These are phyloP conservation scores for Primulina eburnea DNA, from an alignment of 257 asterid genomes.

Conservation along the genomic window DNA sequence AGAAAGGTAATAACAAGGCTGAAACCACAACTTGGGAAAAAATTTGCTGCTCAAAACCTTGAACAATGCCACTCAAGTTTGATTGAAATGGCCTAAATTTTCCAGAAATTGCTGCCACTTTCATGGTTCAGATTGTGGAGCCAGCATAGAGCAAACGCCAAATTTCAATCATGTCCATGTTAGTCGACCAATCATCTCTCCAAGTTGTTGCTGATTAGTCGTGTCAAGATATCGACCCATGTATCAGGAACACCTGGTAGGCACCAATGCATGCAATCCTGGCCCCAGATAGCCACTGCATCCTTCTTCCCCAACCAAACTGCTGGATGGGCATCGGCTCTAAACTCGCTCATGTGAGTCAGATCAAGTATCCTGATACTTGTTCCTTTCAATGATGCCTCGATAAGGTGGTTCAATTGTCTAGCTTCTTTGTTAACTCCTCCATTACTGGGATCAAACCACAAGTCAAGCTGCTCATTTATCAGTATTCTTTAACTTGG, in stretches of 20 bases:
- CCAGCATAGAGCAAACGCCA: neutral
- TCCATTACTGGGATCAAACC: constrained; percentile 80
- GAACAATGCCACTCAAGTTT: no score
- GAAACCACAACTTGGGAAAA: neutral
- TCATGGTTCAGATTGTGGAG: neutral
- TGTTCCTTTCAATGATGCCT: constrained; percentile 51
- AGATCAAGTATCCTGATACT: constrained; percentile 57
- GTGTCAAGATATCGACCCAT: constrained; percentile 87
- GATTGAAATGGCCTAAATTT: neutral
- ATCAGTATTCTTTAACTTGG: constrained; percentile 22
- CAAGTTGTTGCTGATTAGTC: constrained; percentile 48
- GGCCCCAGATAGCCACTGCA: constrained; percentile 91
- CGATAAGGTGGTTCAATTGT: constrained; percentile 53
- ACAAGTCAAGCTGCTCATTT: constrained; percentile 68
- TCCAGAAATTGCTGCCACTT: neutral
- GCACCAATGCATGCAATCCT: constrained; percentile 99
- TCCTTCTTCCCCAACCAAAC: constrained; percentile 91
- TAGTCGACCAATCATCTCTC: constrained; percentile 28
- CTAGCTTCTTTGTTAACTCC: constrained; percentile 94
- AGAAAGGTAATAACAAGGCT: neutral
- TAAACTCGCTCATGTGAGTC: constrained; percentile 74
- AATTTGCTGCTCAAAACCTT: constrained; percentile 17
- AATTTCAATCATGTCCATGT: neutral
- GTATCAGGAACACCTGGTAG: constrained; percentile 95
- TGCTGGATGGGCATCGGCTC: constrained; percentile 97